Evolutionary conservation across 108 stramenopile genomes (phyloP).

Genomic region (Cyclotella sp.): DNA sequence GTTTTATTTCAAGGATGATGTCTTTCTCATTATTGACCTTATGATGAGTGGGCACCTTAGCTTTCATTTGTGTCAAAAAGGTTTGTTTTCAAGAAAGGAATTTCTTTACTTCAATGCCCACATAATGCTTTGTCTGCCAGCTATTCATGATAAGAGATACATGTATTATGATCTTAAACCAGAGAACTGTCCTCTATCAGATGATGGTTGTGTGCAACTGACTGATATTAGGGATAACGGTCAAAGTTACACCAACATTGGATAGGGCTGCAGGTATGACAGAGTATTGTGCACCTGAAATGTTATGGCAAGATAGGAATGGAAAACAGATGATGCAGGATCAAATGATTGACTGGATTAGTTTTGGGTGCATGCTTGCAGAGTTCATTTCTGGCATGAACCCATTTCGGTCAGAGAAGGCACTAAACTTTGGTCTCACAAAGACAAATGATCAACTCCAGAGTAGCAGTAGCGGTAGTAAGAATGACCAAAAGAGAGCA

Average conservation of each 20-base stretch:
- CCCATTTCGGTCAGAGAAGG: conserved; percentile 92
- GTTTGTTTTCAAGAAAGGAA: conserved; percentile 71
- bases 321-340: conserved; percentile 88
- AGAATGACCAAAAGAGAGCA: conserved; percentile 60
- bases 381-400: conserved; percentile 93
- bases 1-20: conserved; percentile 88
- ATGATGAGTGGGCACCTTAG: conserved; percentile 96
- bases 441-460: background rate
- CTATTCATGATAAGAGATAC: conserved; percentile 87
- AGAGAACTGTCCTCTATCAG: conserved; percentile 93
- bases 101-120: conserved; percentile 91
- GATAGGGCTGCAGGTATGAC: conserved; percentile 89
- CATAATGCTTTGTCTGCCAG: conserved; percentile 91
- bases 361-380: conserved; percentile 92
- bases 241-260: conserved; percentile 84
- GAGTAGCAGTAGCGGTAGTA: background rate
- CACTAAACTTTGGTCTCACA: conserved; percentile 76
- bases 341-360: conserved; percentile 94
- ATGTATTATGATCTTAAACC: conserved; percentile 95
- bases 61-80: conserved; percentile 84
- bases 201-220: conserved; percentile 87
- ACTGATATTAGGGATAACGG: conserved; percentile 95
- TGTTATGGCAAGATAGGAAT: conserved; percentile 83
- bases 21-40: conserved; percentile 95
- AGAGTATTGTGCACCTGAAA: conserved; percentile 98